Base-by-base conservation (phyloP, 2,329 filamentous ascomycete genomes). In the Diplocarpon mali region DNA sequence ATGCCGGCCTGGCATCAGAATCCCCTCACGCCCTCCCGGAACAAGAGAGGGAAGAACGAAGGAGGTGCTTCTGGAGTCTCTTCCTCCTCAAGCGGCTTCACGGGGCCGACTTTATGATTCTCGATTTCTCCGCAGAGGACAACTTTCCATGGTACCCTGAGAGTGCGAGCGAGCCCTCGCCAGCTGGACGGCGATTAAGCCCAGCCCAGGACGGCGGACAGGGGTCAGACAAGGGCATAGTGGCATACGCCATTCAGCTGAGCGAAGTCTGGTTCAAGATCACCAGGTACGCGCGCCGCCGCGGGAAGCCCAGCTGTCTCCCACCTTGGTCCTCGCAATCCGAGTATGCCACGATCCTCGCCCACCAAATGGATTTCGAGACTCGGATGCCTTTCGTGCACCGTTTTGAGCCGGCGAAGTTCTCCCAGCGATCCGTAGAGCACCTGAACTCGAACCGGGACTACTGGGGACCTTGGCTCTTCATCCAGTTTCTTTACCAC, bases 381-480 rank as follows among this genome's bases (percentile, higher is more conserved):
- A 72, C 70, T 6, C 63, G 64, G 2, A 67, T 74, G 52, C 70
- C 71, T 1, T 65, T 68, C 15, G 66, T 64, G 12, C 71, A 73
- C 55, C 68, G 71, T 1, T 75, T 72, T 49, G 66, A 69, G 14
- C 65, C 66, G 3, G 67, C 70, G 7, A 65, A 67, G n/a, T 66
- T 74, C 38, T 63, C 61, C 0, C 64, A 70, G 14, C 62, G 64
- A 27, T 59, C 65, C 0, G 45, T 60, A 0, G 65, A 68, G 16
- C 64, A 68, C 7, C 54, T 75, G 2, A 62, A 71, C 45, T 54
- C 60, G 0, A 64, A 68, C 40, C 62, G 71, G 15, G 65, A 69
- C 37, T 75, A 73, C 47, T 75, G 71, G 71, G 69, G 67, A 0
- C 69, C 71, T 0, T 75, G 69, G 66, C 62, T 75, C 8, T 63